Base-by-base conservation (phyloP, 2,329 filamentous ascomycete genomes). In the Aspergillus japonicus region DNA sequence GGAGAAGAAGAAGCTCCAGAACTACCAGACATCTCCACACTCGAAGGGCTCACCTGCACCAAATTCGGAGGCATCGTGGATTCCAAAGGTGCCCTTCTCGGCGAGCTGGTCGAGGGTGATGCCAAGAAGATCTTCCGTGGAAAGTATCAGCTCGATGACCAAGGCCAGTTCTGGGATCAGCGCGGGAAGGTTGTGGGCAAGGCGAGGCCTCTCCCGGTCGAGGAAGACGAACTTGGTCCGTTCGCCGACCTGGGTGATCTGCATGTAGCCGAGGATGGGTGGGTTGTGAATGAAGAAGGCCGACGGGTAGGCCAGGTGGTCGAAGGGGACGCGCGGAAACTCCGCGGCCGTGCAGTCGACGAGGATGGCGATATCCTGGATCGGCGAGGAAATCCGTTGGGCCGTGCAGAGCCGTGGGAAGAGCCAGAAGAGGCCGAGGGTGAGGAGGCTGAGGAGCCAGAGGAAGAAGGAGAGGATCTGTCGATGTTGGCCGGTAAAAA, bases 161-260 rank as follows among this genome's bases (percentile, higher is more conserved):
- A 87, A 71, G 86, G 86, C 21, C 86, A 88, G 68, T 84, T 89
- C 57, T 79, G 87, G 68, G 86, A 87, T 70, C 84, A 81, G 69
- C 82, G 84, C 49, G 86, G 86, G 47, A 85, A 87, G 47, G 79
- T 88, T 62, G 81, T 89, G 60, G 87, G 86, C 49, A 83, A 82
- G 63, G 84, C 87, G 60, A 79, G 83, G 58, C 72, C 75, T 0
- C 65, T 78, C 2, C 70, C 75, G 2, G 47, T 75, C 7, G 73
- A 77, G 56, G 77, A 78, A n/a, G 68, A 72, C 3, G 75, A 78
- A 57, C 71, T 72, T 4, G 54, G 57, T 2, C 73, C 75, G 4
- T 77, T 82, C 55, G 72, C 81, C 16, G 80, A 79, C 14, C 68
- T 81, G 2, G 75, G 82, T 39, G 77, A 77, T 14, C 78, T 83